Evolutionary conservation across 148 eudicot genomes (phyloP), one percentile per base, ranked within the genome.

Genomic region (Chenopodium quinoa): DNA sequence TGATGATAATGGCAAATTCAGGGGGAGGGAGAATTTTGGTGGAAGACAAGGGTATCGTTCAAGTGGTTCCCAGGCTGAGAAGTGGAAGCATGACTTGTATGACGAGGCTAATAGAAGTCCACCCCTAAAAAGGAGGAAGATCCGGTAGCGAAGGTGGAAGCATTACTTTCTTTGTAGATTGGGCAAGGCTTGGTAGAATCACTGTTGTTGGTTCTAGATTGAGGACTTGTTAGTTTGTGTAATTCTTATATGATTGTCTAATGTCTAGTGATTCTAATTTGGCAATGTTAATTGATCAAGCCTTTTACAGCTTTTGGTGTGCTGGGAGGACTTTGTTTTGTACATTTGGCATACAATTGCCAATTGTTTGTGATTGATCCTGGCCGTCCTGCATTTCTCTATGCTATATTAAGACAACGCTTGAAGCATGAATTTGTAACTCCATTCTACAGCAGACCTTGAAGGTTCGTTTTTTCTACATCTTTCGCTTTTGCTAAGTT

Each of bases 21-120:
- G 84, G 67, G 91, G 89, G 83, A 83, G 86, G 79, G 94, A 91
- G 12, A 83, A 86, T 65, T 86, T 87, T 69, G 78, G 71, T 46
- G 90, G 88, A 25, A 84, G 91, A 79, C 91, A 81, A 82, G 89
- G 86, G 11, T 83, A 83, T 81, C 85, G 75, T 67, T 81, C 90
- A 23, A 78, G 85, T 83, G 85, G 92, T 20, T 89, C 71, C 3
- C 89, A 86, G 56, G 94, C 73, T 75, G 97, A 95, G 73, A 95
- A 95, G 82, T 95, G 99, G 99, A 95, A 93, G 83, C 99, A 95
- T 80, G 99, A 95, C 81, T 81, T 95, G 83, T 95, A 77, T 73
- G 90, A 93, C 44, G 97, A 93, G 88, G 89, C 93, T 23, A 91
- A 91, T 70, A 77, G 46, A 65, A 92, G 93, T 60, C 93, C 97